Percentiles rank a stretch among this genome's conserved stretches.
phyloP scores from a whole-genome alignment of 192 early-diverging fungal species.

The Coemansia sp. region DNA sequence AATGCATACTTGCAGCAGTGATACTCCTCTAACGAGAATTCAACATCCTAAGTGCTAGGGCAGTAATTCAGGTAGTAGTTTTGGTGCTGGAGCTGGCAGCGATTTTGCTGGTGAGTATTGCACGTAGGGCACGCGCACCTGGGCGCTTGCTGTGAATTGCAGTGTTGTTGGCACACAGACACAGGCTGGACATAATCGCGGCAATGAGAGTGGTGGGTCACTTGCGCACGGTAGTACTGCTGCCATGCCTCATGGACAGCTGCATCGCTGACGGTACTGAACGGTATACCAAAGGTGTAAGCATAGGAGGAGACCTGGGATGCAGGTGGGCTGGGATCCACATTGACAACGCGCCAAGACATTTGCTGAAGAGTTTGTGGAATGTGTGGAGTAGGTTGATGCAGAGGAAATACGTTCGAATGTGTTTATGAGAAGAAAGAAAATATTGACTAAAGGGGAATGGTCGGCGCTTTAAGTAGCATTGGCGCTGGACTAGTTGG shows the following conservation, averaged over 20 bases:
- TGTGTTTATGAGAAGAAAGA: neutral
- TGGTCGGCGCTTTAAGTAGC: neutral
- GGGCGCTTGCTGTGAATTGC: neutral
- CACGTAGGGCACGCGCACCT: neutral
- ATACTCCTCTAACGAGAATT: neutral
- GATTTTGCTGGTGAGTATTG: neutral
- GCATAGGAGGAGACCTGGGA: neutral
- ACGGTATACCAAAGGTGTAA: neutral
- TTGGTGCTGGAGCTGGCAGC: neutral
- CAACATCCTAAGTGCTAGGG: neutral
- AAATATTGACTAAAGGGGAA: neutral
- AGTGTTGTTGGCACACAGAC: neutral
- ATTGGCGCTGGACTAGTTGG: neutral
- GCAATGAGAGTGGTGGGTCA: neutral
- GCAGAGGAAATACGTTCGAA: neutral
- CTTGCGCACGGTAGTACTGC: slow-evolving; percentile 1
- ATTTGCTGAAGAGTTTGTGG: neutral
- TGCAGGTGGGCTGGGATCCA: neutral
- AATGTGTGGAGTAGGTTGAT: neutral
- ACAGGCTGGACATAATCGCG: neutral
- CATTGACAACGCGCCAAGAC: neutral
- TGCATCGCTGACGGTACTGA: neutral
- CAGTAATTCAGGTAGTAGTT: neutral
- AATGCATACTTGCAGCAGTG: neutral
- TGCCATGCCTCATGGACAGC: neutral